phyloP scores from a whole-genome alignment of 192 early-diverging fungal genomes.

The Entomortierella chlamydospora region DNA sequence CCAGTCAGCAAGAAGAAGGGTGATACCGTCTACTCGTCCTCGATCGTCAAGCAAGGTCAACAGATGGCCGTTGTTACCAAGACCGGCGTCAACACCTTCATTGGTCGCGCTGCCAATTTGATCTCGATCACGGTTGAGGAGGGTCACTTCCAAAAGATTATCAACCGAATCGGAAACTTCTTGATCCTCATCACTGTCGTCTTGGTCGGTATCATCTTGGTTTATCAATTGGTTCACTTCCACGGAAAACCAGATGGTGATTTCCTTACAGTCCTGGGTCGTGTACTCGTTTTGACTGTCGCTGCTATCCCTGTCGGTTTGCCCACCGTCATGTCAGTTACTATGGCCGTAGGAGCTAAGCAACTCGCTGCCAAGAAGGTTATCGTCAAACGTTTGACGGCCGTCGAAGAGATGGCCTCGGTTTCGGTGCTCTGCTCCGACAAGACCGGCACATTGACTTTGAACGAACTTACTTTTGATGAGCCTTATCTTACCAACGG shows the following conservation, averaged over 20 bases:
- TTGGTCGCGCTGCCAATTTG: conserved; percentile 92
- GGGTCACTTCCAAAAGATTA: conserved; percentile 97
- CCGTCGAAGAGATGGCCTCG: conserved; percentile 95
- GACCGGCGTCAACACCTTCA: conserved; percentile 93
- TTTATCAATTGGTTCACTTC: conserved; percentile 73
- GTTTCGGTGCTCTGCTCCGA: conserved; percentile 88
- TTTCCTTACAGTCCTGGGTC: conserved; percentile 60
- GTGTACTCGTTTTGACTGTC: conserved; percentile 83
- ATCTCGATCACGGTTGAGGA: conserved; percentile 91
- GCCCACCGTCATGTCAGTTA: conserved; percentile 95
- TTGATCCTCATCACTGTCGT: conserved; percentile 84
- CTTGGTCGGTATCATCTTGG: conserved; percentile 82
- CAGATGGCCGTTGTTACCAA: conserved; percentile 93
- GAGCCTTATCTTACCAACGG: conserved; percentile 80
- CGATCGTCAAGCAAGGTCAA: conserved; percentile 94
- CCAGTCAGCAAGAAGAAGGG: conserved; percentile 87
- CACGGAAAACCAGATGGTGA: conserved; percentile 14
- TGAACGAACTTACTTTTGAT: conserved; percentile 95
- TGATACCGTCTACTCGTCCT: conserved; percentile 88
- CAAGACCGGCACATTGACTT: conserved; percentile 94
- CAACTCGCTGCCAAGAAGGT: conserved; percentile 94
- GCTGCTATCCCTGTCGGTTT: conserved; percentile 95
- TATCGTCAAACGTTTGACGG: conserved; percentile 95
- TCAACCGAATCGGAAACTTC: conserved; percentile 94
- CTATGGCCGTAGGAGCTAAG: conserved; percentile 95